These are phyloP conservation scores for Jaltomata sinuosa DNA, from an alignment of 257 asterid species.

Conservation along the genomic window DNA sequence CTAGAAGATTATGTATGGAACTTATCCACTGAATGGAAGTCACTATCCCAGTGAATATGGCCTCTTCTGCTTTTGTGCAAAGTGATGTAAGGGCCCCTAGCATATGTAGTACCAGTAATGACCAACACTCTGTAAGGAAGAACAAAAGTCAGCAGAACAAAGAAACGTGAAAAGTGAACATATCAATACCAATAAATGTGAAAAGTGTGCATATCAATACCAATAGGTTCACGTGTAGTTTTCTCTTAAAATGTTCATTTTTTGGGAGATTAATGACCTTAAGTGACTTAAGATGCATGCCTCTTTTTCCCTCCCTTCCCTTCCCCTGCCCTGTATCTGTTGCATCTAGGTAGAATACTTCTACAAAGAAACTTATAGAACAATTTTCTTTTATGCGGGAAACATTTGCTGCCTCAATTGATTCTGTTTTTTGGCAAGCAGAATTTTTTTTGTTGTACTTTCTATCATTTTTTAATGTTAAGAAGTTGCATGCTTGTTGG, in stretches of 20 bases:
- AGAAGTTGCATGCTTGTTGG: neutral
- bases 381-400: neutral
- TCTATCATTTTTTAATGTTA: neutral
- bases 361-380: neutral
- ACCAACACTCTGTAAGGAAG: neutral
- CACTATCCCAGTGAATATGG: neutral
- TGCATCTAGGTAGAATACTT: neutral
- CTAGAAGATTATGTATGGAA: neutral
- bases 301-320: neutral
- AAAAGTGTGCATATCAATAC: neutral
- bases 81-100: neutral
- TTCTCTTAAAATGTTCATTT: neutral
- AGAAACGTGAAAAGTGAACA: neutral
- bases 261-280: neutral
- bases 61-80: neutral
- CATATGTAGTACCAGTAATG: neutral
- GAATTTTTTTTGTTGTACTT: neutral
- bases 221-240: neutral
- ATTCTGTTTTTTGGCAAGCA: neutral
- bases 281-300: neutral
- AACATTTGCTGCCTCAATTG: neutral
- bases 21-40: neutral
- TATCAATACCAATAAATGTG: too few relatives aligned
- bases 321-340: neutral
- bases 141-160: neutral